phyloP scores from a whole-genome alignment of 257 asterid genomes.

The Solanum dulcamara region DNA sequence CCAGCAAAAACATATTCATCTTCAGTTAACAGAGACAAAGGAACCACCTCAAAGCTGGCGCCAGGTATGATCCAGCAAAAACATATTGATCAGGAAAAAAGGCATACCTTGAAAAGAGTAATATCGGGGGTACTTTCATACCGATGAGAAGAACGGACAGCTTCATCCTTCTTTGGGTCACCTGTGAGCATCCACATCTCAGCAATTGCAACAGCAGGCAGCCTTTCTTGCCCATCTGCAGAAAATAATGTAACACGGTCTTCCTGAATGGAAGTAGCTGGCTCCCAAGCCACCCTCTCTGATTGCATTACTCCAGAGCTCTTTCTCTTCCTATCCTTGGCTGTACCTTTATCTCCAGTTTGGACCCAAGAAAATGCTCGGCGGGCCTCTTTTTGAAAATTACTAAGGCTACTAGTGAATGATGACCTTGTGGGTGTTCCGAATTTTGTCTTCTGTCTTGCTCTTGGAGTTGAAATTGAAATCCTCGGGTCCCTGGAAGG shows the following conservation, averaged over 20 bases:
- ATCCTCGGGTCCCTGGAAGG: conserved; percentile 71
- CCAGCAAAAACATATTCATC: neutral
- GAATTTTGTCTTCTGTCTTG: conserved; percentile 64
- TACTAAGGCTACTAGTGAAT: conserved; percentile 75
- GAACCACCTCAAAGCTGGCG: neutral
- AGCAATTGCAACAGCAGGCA: conserved; percentile 73
- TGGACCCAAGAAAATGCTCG: conserved; percentile 98
- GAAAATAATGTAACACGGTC: conserved; percentile 61
- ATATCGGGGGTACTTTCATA: conserved; percentile 95
- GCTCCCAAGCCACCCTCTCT: conserved; percentile 87
- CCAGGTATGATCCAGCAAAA: neutral
- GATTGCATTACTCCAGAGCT: conserved; percentile 76
- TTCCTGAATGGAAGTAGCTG: conserved; percentile 89
- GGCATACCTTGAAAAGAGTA: conserved; percentile 77
- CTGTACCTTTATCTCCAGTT: conserved; percentile 64
- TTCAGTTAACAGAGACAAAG: neutral
- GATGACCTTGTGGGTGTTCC: conserved; percentile 74
- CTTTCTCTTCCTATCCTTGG: conserved; percentile 92
- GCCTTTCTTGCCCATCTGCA: conserved; percentile 91
- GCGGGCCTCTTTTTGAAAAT: conserved; percentile 94
- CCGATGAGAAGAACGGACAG: conserved; percentile 84
- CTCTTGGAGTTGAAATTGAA: conserved; percentile 59
- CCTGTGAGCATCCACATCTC: conserved; percentile 99
- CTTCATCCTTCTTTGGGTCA: conserved; percentile 70
- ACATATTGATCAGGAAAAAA: neutral